Evolutionary conservation across 441 rosid genomes (phyloP), one percentile per base, ranked within the genome.

Genomic region (Codiaeum variegatum): DNA sequence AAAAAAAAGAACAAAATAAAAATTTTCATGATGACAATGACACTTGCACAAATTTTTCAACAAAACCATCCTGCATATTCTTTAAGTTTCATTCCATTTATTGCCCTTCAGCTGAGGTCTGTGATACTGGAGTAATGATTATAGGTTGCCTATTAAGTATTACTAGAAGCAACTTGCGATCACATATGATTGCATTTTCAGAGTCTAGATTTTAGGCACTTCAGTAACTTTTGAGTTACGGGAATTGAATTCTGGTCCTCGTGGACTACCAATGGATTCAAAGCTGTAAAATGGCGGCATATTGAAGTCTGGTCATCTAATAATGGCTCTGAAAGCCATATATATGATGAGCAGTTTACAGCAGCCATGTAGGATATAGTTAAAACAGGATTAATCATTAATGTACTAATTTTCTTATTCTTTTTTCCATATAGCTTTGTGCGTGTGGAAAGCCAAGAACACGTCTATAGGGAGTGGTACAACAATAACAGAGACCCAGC

Each of bases 361-460:
- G 42, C 38, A 62, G 32, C 47, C 46, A 8, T 32, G 18, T 6
- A 29, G 5, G 36, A 51, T 62, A 31, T 15, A n/a, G 13, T 12
- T 28, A 28, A 36, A 62, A 64, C n/a, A 16, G n/a, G 54, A 44
- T n/a, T n/a, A n/a, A n/a, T n/a, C n/a, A 12, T 36, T 61, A 36
- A 2, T 16, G 9, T 70, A 62, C 51, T 71, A 38, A 31, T 65
- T 62, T 40, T 46, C 32, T 61, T 62, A 16, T 47, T 13, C 26
- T 12, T 62, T 70, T 34, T 62, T 12, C 7, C 66, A 24, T 69
- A 40, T 67, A 95, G 98, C 86, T 52, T 76, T 79, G 63, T 83
- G 88, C 31, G 79, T 91, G 64, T 91, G 92, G 91, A 89, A 87
- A 84, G 92, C 91, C 21, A 91, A 83, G 84, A 83, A 73, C 77